Percentiles rank a stretch among this genome's conserved stretches.
These are phyloP conservation scores for Ploettnerulaceae sp. DNA, from an alignment of 2,329 filamentous ascomycete genomes.

Conservation along the genomic window DNA sequence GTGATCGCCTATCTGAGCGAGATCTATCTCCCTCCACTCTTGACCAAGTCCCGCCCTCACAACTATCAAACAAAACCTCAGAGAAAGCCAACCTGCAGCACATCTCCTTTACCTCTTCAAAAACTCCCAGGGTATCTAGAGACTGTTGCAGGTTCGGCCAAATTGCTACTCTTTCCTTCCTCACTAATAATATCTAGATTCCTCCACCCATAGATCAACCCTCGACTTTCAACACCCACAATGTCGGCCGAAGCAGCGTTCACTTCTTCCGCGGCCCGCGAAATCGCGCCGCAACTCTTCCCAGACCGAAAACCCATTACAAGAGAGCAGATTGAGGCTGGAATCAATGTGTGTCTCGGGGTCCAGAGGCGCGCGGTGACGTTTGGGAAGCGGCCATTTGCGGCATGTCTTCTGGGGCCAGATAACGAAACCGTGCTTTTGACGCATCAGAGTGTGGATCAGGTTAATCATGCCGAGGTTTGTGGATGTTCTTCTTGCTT, in stretches of 20 bases:
- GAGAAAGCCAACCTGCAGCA: conserved; percentile 10
- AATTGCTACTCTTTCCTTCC: conserved; percentile 9
- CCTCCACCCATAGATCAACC: neutral
- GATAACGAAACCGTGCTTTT: conserved; percentile 46
- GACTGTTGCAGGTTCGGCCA: conserved; percentile 15
- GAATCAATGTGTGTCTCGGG: conserved; percentile 37
- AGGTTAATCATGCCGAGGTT: conserved; percentile 49
- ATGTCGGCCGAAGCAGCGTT: conserved; percentile 30
- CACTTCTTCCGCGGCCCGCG: conserved; percentile 23
- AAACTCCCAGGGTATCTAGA: neutral
- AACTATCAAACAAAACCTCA: conserved; percentile 7
- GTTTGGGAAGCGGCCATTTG: conserved; percentile 46
- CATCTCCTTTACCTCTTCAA: conserved; percentile 8
- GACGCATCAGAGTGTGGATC: conserved; percentile 46
- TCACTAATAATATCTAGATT: neutral
- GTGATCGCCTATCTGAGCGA: conserved; percentile 14
- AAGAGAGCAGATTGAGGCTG: conserved; percentile 37
- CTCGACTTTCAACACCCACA: neutral
- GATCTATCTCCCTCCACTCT: conserved; percentile 19
- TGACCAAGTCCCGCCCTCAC: conserved; percentile 4
- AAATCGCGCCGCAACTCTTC: conserved; percentile 33
- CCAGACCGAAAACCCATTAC: conserved; percentile 37
- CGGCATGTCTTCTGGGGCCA: conserved; percentile 43
- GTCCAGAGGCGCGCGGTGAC: conserved; percentile 42
- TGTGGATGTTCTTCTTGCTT: neutral